Base-by-base conservation (phyloP, 768 basidiomycete genomes). In the Royoungia palumana region DNA sequence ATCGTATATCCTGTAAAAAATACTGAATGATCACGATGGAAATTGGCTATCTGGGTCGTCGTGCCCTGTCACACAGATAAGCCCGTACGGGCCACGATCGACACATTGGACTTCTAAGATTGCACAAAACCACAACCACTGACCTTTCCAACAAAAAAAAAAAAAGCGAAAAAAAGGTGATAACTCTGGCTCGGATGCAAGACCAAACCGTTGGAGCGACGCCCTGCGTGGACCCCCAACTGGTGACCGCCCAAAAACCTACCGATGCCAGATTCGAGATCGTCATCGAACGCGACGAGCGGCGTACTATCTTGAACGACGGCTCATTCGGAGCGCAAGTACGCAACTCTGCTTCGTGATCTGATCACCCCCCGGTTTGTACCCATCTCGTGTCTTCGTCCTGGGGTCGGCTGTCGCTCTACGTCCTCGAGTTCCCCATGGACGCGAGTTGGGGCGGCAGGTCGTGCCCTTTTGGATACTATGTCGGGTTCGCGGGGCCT, bases 391-490 rank as follows among this genome's bases (percentile, higher is more conserved):
- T 3, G 32, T 13, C 28, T 16, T 21, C 0, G 6, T 12, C 7
- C 20, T 2, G 98, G 96, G 46, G 89, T 90, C 46, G 95, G 95
- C 19, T 96, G 94, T 71, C 88, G 94, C 74, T 98, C 20, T 97
- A 97, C 70, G 96, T 98, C 67, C 76, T 98, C 46, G 96, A 99
- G 71, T 99, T 98, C 72, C 76, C 98, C 54, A 87, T 82, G 54
- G 92, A 98, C 63, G 80, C 75, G 2, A 73, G 59, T 34, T n/a
- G n/a, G 92, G 94, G 13, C 79, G 95, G 24, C 87, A 96, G 38
- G 94, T 99, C 30, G 95, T 96, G 14, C 96, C 96, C 0, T 99
- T n/a, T 99, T 62, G 96, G 96, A 7, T 99, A 87, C 74, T 90
- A 98, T 67, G 96, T 96, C 12, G 96, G 96, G 5, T 99, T 97